Conservation (phyloP, 2,329 filamentous ascomycete genomes). For the Talaromyces sp. region DNA sequence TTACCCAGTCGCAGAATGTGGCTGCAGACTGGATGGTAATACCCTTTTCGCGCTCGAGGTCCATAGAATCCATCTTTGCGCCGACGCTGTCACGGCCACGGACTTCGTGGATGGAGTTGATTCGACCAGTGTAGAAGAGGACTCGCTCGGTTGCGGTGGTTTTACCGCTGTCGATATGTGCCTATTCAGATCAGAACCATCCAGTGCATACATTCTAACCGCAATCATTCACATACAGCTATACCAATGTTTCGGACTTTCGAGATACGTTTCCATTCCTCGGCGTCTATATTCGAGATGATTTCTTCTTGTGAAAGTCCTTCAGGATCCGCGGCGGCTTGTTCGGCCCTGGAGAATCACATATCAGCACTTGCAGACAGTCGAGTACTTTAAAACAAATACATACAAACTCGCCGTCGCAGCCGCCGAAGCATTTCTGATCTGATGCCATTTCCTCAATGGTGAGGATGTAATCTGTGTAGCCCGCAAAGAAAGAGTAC, state of each 20-base stretch:
- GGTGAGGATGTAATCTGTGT: constrained; percentile 2
- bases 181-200: constrained; percentile 48
- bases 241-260: constrained; percentile 96
- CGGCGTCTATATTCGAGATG: constrained; percentile 73
- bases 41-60: constrained; percentile 94
- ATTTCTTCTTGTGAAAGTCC: constrained; percentile 62
- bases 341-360: constrained; percentile 30
- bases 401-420: constrained; percentile 35
- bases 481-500: constrained; percentile 25
- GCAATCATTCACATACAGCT: constrained; percentile 54
- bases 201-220: not conserved
- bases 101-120: constrained; percentile 96
- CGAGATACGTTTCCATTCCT: constrained; percentile 73
- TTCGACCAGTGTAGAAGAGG: constrained; percentile 95
- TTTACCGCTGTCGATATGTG: constrained; percentile 98
- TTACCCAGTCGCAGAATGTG: constrained; percentile 96
- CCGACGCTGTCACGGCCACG: constrained; percentile 84
- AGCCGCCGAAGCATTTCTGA: constrained; percentile 41
- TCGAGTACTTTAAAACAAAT: not conserved
- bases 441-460: constrained; percentile 41
- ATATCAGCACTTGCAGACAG: not conserved
- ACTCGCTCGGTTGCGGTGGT: constrained; percentile 95
- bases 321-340: constrained; percentile 56
- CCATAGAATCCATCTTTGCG: constrained; percentile 99
- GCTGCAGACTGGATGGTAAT: constrained; percentile 99